These are phyloP conservation scores for Paxillus ammoniavirescens DNA, from an alignment of 768 basidiomycete species.

Conservation along the genomic window DNA sequence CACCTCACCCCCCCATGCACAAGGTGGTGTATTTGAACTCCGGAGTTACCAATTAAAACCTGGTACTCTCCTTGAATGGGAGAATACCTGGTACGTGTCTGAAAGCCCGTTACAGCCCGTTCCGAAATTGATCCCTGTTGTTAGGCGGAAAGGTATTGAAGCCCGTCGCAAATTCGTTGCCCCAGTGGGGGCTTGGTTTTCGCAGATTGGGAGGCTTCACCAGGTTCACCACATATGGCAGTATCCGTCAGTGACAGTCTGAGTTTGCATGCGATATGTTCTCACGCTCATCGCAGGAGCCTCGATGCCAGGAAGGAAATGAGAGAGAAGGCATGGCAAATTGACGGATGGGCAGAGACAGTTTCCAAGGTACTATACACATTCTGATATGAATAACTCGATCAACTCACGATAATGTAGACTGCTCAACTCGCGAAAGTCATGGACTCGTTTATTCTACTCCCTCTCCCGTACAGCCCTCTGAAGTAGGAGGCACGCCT, in stretches of 20 bases:
- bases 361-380: slow-evolving; percentile 69
- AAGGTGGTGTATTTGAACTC: slow-evolving; percentile 93
- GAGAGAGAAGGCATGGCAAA: slow-evolving; percentile 89
- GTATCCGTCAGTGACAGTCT: slow-evolving; percentile 65
- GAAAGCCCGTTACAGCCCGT: neutral
- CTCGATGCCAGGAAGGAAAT: slow-evolving; percentile 80
- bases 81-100: slow-evolving; percentile 72
- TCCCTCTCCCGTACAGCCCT: slow-evolving; percentile 80
- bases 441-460: slow-evolving; percentile 87
- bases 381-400: slow-evolving; percentile 12
- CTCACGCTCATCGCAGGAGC: slow-evolving; percentile 41
- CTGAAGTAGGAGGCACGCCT: slow-evolving; percentile 53
- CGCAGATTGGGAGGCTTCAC: slow-evolving; percentile 79
- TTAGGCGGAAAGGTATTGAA: slow-evolving; percentile 90
- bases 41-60: slow-evolving; percentile 86
- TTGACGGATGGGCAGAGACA: slow-evolving; percentile 94
- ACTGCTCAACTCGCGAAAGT: slow-evolving; percentile 82
- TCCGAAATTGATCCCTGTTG: slow-evolving; percentile 6
- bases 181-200: slow-evolving; percentile 91
- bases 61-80: slow-evolving; percentile 93
- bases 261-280: slow-evolving; percentile 5
- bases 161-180: slow-evolving; percentile 85
- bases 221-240: slow-evolving; percentile 98
- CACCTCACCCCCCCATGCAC: slow-evolving; percentile 79
- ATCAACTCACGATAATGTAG: slow-evolving; percentile 38